phyloP scores from a whole-genome alignment of 345 rosid species.

The Theobroma cacao region DNA sequence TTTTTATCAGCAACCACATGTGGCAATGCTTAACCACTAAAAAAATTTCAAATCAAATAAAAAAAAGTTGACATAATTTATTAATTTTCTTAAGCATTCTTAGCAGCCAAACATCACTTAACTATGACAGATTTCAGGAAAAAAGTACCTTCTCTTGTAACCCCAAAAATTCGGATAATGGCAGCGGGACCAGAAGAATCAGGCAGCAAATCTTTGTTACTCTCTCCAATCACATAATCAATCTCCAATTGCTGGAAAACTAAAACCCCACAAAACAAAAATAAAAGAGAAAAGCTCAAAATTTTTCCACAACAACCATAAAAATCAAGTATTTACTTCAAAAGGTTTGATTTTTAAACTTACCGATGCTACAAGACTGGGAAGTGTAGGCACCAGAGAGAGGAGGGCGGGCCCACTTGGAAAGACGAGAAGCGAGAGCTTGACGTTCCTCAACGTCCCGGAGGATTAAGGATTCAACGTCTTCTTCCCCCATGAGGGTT shows the following conservation, averaged over 20 bases:
- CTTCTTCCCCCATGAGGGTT: slow-evolving; percentile 58
- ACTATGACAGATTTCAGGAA: background rate
- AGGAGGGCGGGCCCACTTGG: slow-evolving; percentile 79
- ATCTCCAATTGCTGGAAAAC: slow-evolving; percentile 96
- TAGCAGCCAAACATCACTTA: background rate
- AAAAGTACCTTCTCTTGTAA: slow-evolving; percentile 75
- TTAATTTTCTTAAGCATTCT: background rate
- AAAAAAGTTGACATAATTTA: background rate
- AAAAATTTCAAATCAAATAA: background rate
- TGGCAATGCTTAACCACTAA: background rate
- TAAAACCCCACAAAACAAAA: slow-evolving; percentile 15
- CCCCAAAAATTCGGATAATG: slow-evolving; percentile 81
- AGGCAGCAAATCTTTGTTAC: slow-evolving; percentile 54
- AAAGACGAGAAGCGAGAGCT: slow-evolving; percentile 52
- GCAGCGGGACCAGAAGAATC: slow-evolving; percentile 80
- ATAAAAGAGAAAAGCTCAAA: background rate
- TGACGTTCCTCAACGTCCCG: slow-evolving; percentile 75
- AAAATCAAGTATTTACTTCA: background rate
- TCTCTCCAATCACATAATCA: slow-evolving; percentile 73
- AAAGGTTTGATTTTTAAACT: slow-evolving; percentile 14
- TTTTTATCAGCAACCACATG: background rate
- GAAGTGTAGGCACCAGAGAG: slow-evolving; percentile 54
- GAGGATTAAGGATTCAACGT: slow-evolving; percentile 69
- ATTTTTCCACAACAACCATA: slow-evolving; percentile 12
- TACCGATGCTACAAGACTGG: slow-evolving; percentile 56